Base-by-base conservation (phyloP, 2,329 filamentous ascomycete species). In the Ophiognomonia clavigignenti-juglandacearum region DNA sequence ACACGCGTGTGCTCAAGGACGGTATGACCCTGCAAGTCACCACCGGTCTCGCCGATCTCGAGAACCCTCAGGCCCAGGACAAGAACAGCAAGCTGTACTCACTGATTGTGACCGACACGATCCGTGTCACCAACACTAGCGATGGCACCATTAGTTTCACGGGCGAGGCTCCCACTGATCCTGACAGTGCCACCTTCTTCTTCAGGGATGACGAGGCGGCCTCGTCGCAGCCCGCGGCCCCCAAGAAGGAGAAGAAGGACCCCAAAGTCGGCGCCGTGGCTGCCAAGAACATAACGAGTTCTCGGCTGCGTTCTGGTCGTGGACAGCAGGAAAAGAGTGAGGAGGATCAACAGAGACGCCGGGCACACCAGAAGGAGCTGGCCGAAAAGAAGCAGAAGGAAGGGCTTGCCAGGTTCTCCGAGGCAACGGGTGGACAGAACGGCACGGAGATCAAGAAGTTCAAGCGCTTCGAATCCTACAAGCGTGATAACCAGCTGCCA, bases 401-500 rank as follows among this genome's bases (percentile, higher is more conserved):
- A 59, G 93, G 93, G 43, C 68, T 96, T 20, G 85, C 83, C 16
- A 80, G 89, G 53, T 98, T 95, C 63, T 82, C 88, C 35, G 89
- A 95, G 60, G 87, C 88, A 1, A 91, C 86, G 0, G 86, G 83
- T 49, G 88, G 85, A 48, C 77, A 92, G 54, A 93, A 96, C 60
- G 93, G 92, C 27, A 83, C 84, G n/a, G 86, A 93, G 56, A 86
- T 95, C 64, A 97, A 97, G 76, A 95, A 92, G 70, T 97, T 98
- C 75, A 97, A 97, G 73, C 88, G 90, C 47, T 98, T 97, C 62
- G 93, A 98, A 67, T 98, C 93, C 0, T 98, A 98, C 73, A 98
- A 97, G 74, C 83, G 92, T 51, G 93, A 97, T 65, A 96, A 95
- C 58, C 92, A 97, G 65, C 82, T 98, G 45, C 93, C 93, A 2